phyloP scores from a whole-genome alignment of 192 early-diverging fungal genomes.

The Backusella tuberculispora region DNA sequence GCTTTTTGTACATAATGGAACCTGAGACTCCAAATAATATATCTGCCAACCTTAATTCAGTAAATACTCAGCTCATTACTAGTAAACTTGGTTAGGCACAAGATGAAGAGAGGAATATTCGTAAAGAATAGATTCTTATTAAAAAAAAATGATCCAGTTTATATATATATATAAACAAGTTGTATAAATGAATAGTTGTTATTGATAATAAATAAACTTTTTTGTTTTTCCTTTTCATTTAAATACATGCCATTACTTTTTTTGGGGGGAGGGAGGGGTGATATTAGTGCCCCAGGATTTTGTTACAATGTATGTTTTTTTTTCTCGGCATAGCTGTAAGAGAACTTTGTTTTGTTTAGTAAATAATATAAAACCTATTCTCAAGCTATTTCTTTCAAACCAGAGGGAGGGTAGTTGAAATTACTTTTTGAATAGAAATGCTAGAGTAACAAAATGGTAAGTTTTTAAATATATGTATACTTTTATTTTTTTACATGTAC shows the following conservation, averaged over 20 bases:
- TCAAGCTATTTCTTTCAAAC: background rate
- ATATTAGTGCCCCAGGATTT: background rate
- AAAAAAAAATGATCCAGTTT: background rate
- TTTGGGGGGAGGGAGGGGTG: background rate
- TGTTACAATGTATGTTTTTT: background rate
- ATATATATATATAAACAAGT: no score
- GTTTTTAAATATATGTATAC: background rate
- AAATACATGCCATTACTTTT: background rate
- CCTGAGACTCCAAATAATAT: background rate
- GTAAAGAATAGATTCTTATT: background rate
- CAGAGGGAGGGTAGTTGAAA: background rate
- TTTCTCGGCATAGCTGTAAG: background rate
- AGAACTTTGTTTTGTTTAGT: background rate
- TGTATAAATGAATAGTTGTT: background rate
- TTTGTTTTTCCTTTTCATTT: background rate
- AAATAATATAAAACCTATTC: background rate
- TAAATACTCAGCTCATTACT: background rate
- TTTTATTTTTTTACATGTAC: no score
- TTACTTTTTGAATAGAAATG: background rate
- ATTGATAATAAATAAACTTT: background rate
- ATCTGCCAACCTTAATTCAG: background rate
- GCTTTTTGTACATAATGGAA: background rate
- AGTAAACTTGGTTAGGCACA: background rate
- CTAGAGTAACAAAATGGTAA: slow-evolving; percentile 5
- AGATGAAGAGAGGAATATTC: background rate